Base-by-base conservation (phyloP, 2,329 filamentous ascomycete species). In the Phialocephala subalpina region DNA sequence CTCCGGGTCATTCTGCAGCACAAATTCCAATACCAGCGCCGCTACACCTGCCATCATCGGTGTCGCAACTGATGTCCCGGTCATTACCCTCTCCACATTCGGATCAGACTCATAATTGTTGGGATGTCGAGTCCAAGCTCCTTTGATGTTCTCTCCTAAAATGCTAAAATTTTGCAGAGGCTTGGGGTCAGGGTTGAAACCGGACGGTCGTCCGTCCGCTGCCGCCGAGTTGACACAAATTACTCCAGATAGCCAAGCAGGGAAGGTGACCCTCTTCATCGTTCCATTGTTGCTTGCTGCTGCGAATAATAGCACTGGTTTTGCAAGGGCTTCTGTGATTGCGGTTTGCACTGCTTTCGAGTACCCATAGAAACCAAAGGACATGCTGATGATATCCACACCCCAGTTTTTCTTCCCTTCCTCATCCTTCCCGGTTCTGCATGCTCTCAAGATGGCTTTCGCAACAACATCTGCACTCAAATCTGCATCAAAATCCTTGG, bases 1-100 rank as follows among this genome's bases (percentile, higher is more conserved):
- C 18, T 60, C 60, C 7, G 59, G 58, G 16, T 61, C 62, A 33
- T 68, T 61, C 36, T 68, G 63, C 18, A 63, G 29, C 6, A 57
- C 60, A 38, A 65, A 68, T 38, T 69, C 67, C 3, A 73, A 64
- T 5, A 73, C 69, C 25, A 72, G 64, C 4, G 73, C 74, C 9
- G 68, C 73, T 4, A 73, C 38, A 0, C 65, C 73, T 20, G 71
- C 72, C 2, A 70, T 67, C 29, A 74, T 71, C 22, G 72, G 68
- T n/a, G 72, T 73, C 7, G 72, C 72, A 1, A 72, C 64, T 11
- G 73, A 74, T 11, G 72, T 74, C 14, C 73, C 72, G n/a, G 68
- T 67, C 64, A 68, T 65, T 38, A 38, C 45, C 33, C 49, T 56
- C 1, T 58, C 27, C 2, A 27, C 2, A 20, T 25, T 20, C 45